Conservation (phyloP, 2,329 filamentous ascomycete genomes). For the Xenoacremonium recifei region DNA sequence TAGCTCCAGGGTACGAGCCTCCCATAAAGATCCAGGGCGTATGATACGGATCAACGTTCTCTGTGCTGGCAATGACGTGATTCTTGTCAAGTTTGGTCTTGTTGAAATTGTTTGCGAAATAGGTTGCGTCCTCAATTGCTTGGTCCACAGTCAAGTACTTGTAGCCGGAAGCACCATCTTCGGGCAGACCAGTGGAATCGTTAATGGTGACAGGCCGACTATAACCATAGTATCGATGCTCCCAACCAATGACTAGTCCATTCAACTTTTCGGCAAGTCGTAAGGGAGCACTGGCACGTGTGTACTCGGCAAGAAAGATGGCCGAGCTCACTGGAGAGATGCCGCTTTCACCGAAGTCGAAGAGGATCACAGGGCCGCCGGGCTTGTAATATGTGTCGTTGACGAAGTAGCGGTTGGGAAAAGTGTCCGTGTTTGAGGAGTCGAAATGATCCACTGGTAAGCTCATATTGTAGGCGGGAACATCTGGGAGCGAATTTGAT, state of each 20-base stretch:
- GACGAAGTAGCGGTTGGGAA: conserved; percentile 20
- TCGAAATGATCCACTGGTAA: conserved; percentile 23
- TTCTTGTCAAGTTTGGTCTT: conserved; percentile 41
- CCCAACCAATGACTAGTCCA: conserved; percentile 21
- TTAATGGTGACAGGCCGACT: conserved; percentile 18
- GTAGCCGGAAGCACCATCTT: conserved; percentile 7
- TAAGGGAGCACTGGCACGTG: conserved; percentile 9
- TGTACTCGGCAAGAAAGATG: conserved; percentile 11
- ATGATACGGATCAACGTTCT: conserved; percentile 31
- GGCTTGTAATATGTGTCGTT: conserved; percentile 22
- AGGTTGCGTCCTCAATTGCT: conserved; percentile 26
- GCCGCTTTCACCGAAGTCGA: conserved; percentile 20
- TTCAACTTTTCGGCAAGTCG: conserved; percentile 18
- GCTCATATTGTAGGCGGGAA: conserved; percentile 9
- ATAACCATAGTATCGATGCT: conserved; percentile 26
- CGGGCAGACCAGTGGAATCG: conserved; percentile 8
- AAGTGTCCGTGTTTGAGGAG: conserved; percentile 15
- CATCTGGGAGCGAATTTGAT: too few species aligned
- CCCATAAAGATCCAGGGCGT: conserved; percentile 53
- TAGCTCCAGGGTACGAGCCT: conserved; percentile 50
- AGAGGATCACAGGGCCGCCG: conserved; percentile 22
- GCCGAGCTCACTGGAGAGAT: conserved; percentile 6
- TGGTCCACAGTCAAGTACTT: conserved; percentile 26
- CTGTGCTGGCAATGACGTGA: conserved; percentile 29
- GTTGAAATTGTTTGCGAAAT: conserved; percentile 28